phyloP scores from a whole-genome alignment of 106 monocot species.

The Dactylorhiza incarnata region DNA sequence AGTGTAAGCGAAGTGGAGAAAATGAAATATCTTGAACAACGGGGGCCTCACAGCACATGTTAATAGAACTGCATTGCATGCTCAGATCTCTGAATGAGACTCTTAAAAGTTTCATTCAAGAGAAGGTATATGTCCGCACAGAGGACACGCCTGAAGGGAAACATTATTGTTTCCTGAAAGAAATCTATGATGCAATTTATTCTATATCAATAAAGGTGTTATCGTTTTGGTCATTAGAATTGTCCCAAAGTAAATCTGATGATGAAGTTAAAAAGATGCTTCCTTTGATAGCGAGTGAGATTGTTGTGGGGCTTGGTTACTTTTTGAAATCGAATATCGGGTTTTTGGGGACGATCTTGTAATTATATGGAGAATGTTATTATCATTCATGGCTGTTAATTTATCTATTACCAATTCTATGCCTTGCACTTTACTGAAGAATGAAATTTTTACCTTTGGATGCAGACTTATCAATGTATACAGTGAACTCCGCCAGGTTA shows the following conservation, averaged over 20 bases:
- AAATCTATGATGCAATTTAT: constrained; percentile 33
- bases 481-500: constrained; percentile 91
- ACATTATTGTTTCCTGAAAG: constrained; percentile 65
- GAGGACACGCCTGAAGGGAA: constrained; percentile 61
- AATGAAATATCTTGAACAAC: constrained; percentile 18
- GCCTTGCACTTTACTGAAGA: constrained; percentile 20
- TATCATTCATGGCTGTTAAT: constrained; percentile 54
- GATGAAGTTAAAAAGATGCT: constrained; percentile 30
- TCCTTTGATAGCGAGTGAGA: constrained; percentile 40
- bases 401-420: constrained; percentile 17
- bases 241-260: constrained; percentile 6
- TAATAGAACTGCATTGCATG: constrained; percentile 42
- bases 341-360: constrained; percentile 66
- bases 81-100: constrained; percentile 69
- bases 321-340: constrained; percentile 84
- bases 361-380: constrained; percentile 57
- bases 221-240: constrained; percentile 30
- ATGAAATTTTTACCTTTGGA: constrained; percentile 49
- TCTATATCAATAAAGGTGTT: constrained; percentile 34
- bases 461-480: constrained; percentile 56
- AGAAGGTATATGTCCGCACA: constrained; percentile 62
- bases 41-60: constrained; percentile 15
- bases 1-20: constrained; percentile 41
- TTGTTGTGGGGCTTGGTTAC: constrained; percentile 40
- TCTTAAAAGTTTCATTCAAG: constrained; percentile 44